Base-by-base conservation (phyloP, 306 rosid species). In the Acacia melanoxylon region DNA sequence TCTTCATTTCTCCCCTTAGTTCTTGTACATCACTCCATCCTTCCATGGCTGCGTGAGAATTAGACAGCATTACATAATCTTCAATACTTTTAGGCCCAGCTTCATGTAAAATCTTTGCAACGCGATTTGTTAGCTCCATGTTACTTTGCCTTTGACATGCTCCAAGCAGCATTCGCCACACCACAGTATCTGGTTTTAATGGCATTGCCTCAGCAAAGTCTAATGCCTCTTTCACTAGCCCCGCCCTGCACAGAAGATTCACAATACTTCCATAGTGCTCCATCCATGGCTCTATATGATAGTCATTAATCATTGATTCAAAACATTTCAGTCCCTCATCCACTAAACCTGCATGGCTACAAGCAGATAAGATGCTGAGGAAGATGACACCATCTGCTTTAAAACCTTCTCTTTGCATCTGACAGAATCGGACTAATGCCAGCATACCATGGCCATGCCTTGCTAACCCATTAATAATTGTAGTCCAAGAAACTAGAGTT, bases 241-340 rank as follows among this genome's bases (percentile, higher is more conserved):
- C 94, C 14, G 86, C 89, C 75, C 92, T 89, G 33, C 89, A 89
- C 22, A 90, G 75, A 72, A 90, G 74, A 85, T 90, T 91, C 65
- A 85, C 92, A 85, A 90, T 74, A 67, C 94, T 88, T 54, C 90
- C 94, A 58, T 89, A 86, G 54, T 90, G 92, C 85, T 87, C 94
- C 52, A 88, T 87, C 54, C 87, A 84, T 66, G 94, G 88, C 72
- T 58, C 80, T 72, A 90, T 78, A 31, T 62, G 44, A 72, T 85
- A 82, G 35, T 75, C 83, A 72, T 81, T 72, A 58, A 75, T 52
- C 89, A 89, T 90, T 24, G 91, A 84, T 25, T 62, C 76, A 68
- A 90, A 90, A 83, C 87, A 84, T n/a, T 84, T 77, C 46, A 75
- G 49, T 45, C 94, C 91, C 62, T 89, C 89, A 85, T 90, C 77